Percentiles rank a stretch among this genome's conserved stretches.
Evolutionary conservation across 2,329 filamentous ascomycete species (phyloP).

Genomic region (Biscogniauxia marginata): DNA sequence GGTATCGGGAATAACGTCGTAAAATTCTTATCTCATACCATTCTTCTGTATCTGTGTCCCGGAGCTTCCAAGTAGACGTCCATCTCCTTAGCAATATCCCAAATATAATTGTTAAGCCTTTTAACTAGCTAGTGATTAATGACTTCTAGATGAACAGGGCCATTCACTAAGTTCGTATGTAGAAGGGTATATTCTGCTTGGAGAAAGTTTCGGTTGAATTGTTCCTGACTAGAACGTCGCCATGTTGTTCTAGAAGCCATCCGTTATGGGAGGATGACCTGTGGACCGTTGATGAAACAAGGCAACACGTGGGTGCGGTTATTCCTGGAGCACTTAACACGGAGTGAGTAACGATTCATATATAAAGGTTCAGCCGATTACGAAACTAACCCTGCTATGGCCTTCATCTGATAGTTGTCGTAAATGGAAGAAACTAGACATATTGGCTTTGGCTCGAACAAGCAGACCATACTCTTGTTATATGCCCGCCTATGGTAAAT

Average conservation of each 20-base stretch:
- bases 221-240: constrained; percentile 33
- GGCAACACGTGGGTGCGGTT: constrained; percentile 31
- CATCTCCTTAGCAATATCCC: constrained; percentile 34
- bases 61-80: constrained; percentile 27
- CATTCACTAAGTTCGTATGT: constrained; percentile 29
- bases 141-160: constrained; percentile 32
- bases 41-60: constrained; percentile 29
- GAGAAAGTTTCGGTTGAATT: constrained; percentile 35
- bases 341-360: not conserved
- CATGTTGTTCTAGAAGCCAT: constrained; percentile 34
- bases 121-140: constrained; percentile 34
- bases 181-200: constrained; percentile 34
- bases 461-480: constrained; percentile 5
- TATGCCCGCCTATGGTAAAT: constrained; percentile 29
- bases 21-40: constrained; percentile 35
- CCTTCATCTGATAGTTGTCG: constrained; percentile 29
- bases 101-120: constrained; percentile 27
- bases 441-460: constrained; percentile 26
- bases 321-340: constrained; percentile 31
- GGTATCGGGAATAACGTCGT: constrained; percentile 32
- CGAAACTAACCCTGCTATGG: constrained; percentile 25
- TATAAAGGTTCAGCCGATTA: not conserved
- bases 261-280: constrained; percentile 33
- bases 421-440: constrained; percentile 28
- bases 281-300: constrained; percentile 33